phyloP scores from a whole-genome alignment of 2,329 filamentous ascomycete genomes.

The Aspergillus udagawae region DNA sequence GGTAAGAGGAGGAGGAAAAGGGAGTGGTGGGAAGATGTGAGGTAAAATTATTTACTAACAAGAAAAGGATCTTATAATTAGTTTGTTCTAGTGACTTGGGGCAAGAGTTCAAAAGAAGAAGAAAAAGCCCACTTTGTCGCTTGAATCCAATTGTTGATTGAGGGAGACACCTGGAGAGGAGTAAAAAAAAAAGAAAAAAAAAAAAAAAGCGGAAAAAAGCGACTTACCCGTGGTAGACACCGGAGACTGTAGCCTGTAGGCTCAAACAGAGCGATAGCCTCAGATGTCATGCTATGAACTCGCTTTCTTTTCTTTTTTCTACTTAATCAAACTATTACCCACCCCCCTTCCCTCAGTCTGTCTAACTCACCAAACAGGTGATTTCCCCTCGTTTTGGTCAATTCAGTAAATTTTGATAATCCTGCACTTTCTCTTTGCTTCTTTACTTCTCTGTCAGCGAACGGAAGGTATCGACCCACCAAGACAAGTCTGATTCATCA shows the following conservation, averaged over 20 bases:
- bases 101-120: constrained; percentile 1
- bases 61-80: constrained; percentile 26
- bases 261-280: background rate
- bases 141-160: background rate
- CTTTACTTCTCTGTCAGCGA: constrained; percentile 6
- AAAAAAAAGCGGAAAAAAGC: background rate
- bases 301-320: background rate
- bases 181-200: constrained; percentile 13
- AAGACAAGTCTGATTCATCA: constrained; percentile 1
- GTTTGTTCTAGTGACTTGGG: constrained; percentile 13
- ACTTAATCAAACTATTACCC: background rate
- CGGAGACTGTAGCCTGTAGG: background rate
- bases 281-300: background rate
- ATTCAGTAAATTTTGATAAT: background rate
- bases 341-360: background rate
- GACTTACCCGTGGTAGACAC: constrained; percentile 1
- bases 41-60: constrained; percentile 42
- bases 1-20: constrained; percentile 15
- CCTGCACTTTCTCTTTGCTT: background rate
- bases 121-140: constrained; percentile 2
- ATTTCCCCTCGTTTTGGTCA: background rate
- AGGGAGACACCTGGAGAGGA: constrained; percentile 3
- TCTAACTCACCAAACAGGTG: background rate
- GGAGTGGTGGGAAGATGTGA: constrained; percentile 27
- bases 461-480: constrained; percentile 17